Percentiles rank a stretch among this genome's conserved stretches.
phyloP scores from a whole-genome alignment of 2,329 filamentous ascomycete genomes.

The Stemphylium lycopersici region DNA sequence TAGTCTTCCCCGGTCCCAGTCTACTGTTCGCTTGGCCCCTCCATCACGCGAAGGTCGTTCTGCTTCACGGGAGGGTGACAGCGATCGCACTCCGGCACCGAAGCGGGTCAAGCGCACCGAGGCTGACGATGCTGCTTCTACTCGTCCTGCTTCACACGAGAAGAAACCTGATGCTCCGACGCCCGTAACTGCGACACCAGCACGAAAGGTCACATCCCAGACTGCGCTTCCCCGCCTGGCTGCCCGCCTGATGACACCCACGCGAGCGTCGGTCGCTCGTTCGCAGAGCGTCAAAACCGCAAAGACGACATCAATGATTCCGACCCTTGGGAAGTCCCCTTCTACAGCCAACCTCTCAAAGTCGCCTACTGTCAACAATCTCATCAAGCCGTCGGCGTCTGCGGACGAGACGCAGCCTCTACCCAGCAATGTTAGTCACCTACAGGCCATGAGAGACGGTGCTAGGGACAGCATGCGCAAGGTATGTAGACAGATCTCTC shows the following conservation, averaged over 20 bases:
- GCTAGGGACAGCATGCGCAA: slow-evolving; percentile 47
- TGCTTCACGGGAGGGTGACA: slow-evolving; percentile 35
- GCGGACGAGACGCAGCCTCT: slow-evolving; percentile 56
- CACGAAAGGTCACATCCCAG: slow-evolving; percentile 37
- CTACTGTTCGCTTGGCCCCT: slow-evolving; percentile 38
- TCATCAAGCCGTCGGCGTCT: slow-evolving; percentile 46
- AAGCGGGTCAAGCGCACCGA: slow-evolving; percentile 75
- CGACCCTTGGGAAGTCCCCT: slow-evolving; percentile 59
- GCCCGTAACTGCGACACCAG: slow-evolving; percentile 26
- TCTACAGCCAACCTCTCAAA: slow-evolving; percentile 57
- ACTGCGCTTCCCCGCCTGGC: slow-evolving; percentile 57
- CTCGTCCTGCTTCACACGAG: slow-evolving; percentile 62
- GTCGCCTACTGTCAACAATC: slow-evolving; percentile 19
- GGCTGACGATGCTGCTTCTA: slow-evolving; percentile 71
- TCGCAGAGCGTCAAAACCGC: slow-evolving; percentile 58
- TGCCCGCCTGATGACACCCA: slow-evolving; percentile 72
- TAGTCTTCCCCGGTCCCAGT: slow-evolving; percentile 46
- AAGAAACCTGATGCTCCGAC: slow-evolving; percentile 16
- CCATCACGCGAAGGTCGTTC: slow-evolving; percentile 32
- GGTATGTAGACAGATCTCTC: slow-evolving; percentile 6
- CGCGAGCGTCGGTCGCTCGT: slow-evolving; percentile 74
- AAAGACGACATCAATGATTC: slow-evolving; percentile 59
- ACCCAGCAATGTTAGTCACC: slow-evolving; percentile 31
- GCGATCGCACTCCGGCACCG: slow-evolving; percentile 52
- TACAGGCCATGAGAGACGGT: slow-evolving; percentile 44